Evolutionary conservation across 2,329 filamentous ascomycete species (phyloP), one percentile per base, ranked within the genome.

Genomic region (Diaporthe sp.): DNA sequence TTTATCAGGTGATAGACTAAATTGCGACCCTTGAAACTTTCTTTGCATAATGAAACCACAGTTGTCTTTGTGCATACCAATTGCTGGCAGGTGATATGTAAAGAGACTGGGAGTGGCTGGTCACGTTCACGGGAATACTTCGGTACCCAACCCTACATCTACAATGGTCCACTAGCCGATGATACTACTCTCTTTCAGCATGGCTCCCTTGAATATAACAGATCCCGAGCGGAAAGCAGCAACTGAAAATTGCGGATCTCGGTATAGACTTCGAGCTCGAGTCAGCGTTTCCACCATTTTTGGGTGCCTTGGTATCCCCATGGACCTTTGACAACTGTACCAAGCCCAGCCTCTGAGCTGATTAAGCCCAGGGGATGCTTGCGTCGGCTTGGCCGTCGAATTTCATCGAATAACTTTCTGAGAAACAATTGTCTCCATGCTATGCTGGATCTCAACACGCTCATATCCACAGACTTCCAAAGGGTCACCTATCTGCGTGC

Each of bases 21-120:
- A n/a, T n/a, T n/a, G n/a, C n/a, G n/a, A n/a, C n/a, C n/a, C n/a
- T n/a, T n/a, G n/a, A n/a, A n/a, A 19, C 10, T 6, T 19, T 47
- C 19, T 47, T 47, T 47, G 45, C 45, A 22, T 3, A 12, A 60
- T 10, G 2, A 19, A 28, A 35, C 35, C n/a, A 40, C 35, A 4
- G 15, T 9, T 1, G 25, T 30, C 3, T 22, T n/a, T n/a, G n/a
- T 6, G 17, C 4, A 22, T 12, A 22, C 15, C 7, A 1, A 13
- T 2, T 42, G 3, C 17, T 22, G 9, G n/a, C 12, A 3, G 4
- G 35, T 42, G 3, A n/a, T 3, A 1, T 12, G 15, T 10, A 2
- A 30, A 28, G 10, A 19, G n/a, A 12, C n/a, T 8, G 25, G 6
- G 7, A 2, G 7, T 42, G 1, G 25, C 8, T 22, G 17, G 35